These are phyloP conservation scores for Rubroboletus pulcherrimus DNA, from an alignment of 768 basidiomycete species.

Conservation along the genomic window DNA sequence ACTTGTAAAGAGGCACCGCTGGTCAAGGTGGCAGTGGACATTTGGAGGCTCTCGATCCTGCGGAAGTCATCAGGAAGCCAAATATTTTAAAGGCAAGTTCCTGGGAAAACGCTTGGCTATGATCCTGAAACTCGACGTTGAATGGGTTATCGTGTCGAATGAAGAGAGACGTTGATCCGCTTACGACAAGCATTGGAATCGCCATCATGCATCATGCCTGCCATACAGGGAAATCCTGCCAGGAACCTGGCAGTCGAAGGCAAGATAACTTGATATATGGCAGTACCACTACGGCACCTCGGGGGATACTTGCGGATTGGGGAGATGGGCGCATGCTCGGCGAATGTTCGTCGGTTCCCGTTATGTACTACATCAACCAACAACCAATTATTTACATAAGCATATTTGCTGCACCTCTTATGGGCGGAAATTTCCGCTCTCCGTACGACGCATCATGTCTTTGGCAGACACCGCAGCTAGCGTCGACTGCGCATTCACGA, in stretches of 20 bases:
- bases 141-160: not conserved
- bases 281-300: too few species aligned
- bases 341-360: not conserved
- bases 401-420: too few species aligned
- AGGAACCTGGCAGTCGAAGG: not conserved
- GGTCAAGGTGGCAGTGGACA: not conserved
- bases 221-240: not conserved
- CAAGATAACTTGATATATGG: not conserved
- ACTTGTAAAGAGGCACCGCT: not conserved
- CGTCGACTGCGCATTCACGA: slow-evolving; percentile 19
- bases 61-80: not conserved
- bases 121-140: too few species aligned
- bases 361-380: too few species aligned
- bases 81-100: not conserved
- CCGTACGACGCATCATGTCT: slow-evolving; percentile 16
- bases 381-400: too few species aligned
- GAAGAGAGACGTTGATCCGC: not conserved
- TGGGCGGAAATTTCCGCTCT: not conserved
- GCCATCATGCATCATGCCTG: not conserved
- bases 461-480: slow-evolving; percentile 16
- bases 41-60: not conserved
- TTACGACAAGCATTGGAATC: not conserved
- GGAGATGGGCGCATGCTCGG: not conserved
- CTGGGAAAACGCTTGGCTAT: not conserved
- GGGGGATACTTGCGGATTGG: not conserved